A percentile compares a stretch with the other conserved stretches of the same genome.
Evolutionary conservation across 768 basidiomycete genomes (phyloP).

Genomic region (Galerina sulciceps): DNA sequence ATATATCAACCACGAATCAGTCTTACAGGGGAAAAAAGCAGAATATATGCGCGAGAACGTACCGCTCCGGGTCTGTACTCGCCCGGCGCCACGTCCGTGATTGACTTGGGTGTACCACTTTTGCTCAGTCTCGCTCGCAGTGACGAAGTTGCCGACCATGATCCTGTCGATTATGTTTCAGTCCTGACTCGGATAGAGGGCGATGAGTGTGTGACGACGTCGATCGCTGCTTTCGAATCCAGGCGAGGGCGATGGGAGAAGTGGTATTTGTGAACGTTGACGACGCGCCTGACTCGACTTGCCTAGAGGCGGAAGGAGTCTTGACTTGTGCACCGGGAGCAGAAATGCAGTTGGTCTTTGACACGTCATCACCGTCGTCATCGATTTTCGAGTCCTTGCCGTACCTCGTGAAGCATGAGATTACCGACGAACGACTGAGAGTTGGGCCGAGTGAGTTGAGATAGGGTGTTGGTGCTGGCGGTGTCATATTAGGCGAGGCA

Average conservation of each 20-base stretch:
- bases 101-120: constrained; percentile 96
- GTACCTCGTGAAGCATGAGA: constrained; percentile 77
- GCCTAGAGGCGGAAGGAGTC: constrained; percentile 2
- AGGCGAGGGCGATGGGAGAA: constrained; percentile 89
- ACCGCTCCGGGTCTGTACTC: constrained; percentile 89
- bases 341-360: constrained; percentile 23
- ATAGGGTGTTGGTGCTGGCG: constrained; percentile 76
- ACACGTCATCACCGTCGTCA: not conserved
- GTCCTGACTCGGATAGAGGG: constrained; percentile 91
- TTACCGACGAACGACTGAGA: constrained; percentile 75
- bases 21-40: constrained; percentile 1
- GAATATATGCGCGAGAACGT: not conserved
- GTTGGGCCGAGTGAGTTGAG: constrained; percentile 97
- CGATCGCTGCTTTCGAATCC: constrained; percentile 86
- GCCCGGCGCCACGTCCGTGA: constrained; percentile 84
- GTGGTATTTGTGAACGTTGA: constrained; percentile 95
- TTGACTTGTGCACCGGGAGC: too few species aligned
- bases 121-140: constrained; percentile 91
- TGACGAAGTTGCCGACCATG: constrained; percentile 93
- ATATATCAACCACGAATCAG: not conserved
- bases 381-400: constrained; percentile 67
- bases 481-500: too few species aligned
- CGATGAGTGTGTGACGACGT: constrained; percentile 97
- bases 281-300: constrained; percentile 56
- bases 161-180: constrained; percentile 90